phyloP scores from a whole-genome alignment of 2,329 filamentous ascomycete genomes.

The Calonectria hongkongensis region DNA sequence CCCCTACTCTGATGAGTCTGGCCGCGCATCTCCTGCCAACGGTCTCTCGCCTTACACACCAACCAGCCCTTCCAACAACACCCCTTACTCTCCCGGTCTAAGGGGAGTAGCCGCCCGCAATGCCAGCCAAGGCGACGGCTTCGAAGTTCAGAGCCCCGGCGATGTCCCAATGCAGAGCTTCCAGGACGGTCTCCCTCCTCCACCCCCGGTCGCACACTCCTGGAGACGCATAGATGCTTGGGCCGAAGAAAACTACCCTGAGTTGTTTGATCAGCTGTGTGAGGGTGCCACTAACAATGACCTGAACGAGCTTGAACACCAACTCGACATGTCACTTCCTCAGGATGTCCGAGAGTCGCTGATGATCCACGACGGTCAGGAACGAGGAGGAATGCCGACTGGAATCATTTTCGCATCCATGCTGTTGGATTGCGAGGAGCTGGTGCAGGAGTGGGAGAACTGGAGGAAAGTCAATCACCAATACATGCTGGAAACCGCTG shows the following conservation, averaged over 20 bases:
- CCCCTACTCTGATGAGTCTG: constrained; percentile 84
- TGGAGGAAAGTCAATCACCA: constrained; percentile 96
- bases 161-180: constrained; percentile 99
- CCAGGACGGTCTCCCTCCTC: constrained; percentile 90
- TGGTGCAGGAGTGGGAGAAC: constrained; percentile 97
- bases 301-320: constrained; percentile 96
- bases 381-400: constrained; percentile 91
- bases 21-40: constrained; percentile 70
- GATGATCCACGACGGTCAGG: constrained; percentile 95
- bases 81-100: constrained; percentile 93
- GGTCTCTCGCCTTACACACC: constrained; percentile 62
- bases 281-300: constrained; percentile 96
- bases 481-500: constrained; percentile 79
- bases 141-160: constrained; percentile 82
- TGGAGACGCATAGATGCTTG: constrained; percentile 96
- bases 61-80: constrained; percentile 74
- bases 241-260: constrained; percentile 96
- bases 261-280: constrained; percentile 94
- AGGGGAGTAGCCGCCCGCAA: constrained; percentile 84
- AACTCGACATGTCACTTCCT: constrained; percentile 94
- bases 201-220: constrained; percentile 90
- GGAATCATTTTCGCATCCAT: constrained; percentile 96
- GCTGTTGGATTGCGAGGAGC: constrained; percentile 98
- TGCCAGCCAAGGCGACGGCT: constrained; percentile 77
- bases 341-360: constrained; percentile 95